These are phyloP conservation scores for Boletus bicolor DNA, from an alignment of 768 basidiomycete genomes.

Conservation along the genomic window DNA sequence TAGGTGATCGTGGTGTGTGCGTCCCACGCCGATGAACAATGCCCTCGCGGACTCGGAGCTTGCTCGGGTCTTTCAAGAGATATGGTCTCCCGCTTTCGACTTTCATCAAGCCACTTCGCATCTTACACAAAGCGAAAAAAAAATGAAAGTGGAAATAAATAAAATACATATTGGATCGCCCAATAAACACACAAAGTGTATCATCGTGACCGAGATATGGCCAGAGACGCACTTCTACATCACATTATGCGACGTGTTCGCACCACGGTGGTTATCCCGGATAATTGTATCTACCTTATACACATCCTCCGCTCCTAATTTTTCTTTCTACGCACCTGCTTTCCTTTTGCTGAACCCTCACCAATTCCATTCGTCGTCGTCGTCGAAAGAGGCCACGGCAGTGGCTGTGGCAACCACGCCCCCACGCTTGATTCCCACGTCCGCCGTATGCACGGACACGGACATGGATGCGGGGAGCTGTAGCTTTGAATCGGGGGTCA, in stretches of 20 bases:
- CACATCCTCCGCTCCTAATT: too few species aligned
- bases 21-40: too few species aligned
- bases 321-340: too few species aligned
- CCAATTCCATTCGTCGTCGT: constrained; percentile 66
- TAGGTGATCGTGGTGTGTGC: too few species aligned
- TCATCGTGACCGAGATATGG: not conserved
- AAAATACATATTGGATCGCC: not conserved
- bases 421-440: too few species aligned
- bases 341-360: constrained; percentile 19
- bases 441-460: not conserved
- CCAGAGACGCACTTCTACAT: not conserved
- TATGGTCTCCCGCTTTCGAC: too few species aligned
- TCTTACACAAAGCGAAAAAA: not conserved
- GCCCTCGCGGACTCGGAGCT: too few species aligned
- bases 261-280: too few species aligned
- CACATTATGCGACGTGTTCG: not conserved
- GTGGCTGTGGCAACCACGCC: not conserved
- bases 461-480: not conserved
- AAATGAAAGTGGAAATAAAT: not conserved
- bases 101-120: too few species aligned
- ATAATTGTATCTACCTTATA: too few species aligned
- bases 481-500: constrained; percentile 32
- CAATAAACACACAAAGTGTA: not conserved
- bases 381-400: constrained; percentile 27
- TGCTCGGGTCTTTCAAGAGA: too few species aligned